Evolutionary conservation across 2,329 filamentous ascomycete genomes (phyloP), one percentile per base, ranked within the genome.

Genomic region (Neonectria ditissima): DNA sequence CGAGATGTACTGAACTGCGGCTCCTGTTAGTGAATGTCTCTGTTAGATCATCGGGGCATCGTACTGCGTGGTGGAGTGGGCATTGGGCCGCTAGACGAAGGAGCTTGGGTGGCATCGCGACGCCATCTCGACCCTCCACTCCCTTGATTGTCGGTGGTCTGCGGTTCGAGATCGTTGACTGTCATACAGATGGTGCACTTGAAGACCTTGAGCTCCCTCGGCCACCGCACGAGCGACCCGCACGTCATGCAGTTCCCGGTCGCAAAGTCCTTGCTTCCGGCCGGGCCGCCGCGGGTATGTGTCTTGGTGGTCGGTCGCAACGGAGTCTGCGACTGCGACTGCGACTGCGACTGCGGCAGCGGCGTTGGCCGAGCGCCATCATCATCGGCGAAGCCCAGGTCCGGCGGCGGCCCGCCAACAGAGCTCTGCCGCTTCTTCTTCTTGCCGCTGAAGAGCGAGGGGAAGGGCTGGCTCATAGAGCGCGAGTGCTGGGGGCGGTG

Each of bases 231-330:
- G 59, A 89, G 87, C 58, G 91, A 91, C 72, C 91, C 92, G 77
- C 94, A 97, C 34, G 93, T 94, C 87, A 95, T 94, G 76, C 94
- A 97, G 71, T 88, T 89, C 22, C 92, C 91, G 32, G 88, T 90
- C 28, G 84, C 82, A 73, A 91, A 87, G 69, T 92, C 88, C 69
- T 84, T 87, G 67, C 76, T 81, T 32, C 76, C 77, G 11, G 67
- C 53, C 7, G 66, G 71, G 10, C 66, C 82, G 77, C 72, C 80
- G 53, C 75, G 69, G 28, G 68, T 74, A 20, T 73, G 70, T 22
- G 70, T 73, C 55, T 75, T 75, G 58, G 65, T 74, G 54, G 67
- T 52, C n/a, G 57, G 58, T 64, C 70, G 73, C 54, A 59, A n/a
- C 7, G 34, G 34, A 37, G 34, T 68, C 24, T 26, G 24, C 62